phyloP scores from a whole-genome alignment of 1,139 yeast species.

The Pichia sp. region DNA sequence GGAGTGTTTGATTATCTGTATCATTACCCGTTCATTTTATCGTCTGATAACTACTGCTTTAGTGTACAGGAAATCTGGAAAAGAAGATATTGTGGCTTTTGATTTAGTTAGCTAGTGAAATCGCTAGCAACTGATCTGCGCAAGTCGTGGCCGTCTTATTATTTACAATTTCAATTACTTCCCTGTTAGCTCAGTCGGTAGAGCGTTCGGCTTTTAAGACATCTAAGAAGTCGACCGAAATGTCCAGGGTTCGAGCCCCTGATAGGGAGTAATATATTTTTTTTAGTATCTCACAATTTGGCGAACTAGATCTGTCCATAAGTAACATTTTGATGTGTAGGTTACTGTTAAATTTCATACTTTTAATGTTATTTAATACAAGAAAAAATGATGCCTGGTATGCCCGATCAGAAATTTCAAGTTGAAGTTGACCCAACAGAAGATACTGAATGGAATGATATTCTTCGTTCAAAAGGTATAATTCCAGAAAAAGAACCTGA shows the following conservation, averaged over 20 bases:
- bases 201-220: conserved; percentile 42
- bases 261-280: conserved; percentile 30
- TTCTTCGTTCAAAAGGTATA: conserved; percentile 78
- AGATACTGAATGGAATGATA: conserved; percentile 99
- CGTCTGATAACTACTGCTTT: no score
- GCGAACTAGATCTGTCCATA: no score
- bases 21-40: no score
- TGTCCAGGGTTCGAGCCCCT: conserved; percentile 45
- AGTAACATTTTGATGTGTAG: no score
- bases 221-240: conserved; percentile 33
- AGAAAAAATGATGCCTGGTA: conserved; percentile 15
- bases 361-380: no score
- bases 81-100: no score
- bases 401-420: conserved; percentile 40
- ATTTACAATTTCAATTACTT: conserved; percentile 14
- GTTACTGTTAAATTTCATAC: background rate
- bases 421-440: conserved; percentile 92
- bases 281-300: conserved; percentile 5
- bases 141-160: no score
- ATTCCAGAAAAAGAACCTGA: conserved; percentile 91
- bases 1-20: no score
- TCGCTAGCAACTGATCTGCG: no score
- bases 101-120: background rate
- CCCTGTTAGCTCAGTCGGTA: conserved; percentile 41
- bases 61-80: no score